These are phyloP conservation scores for Galerina marginata DNA, from an alignment of 768 basidiomycete species.

Conservation along the genomic window DNA sequence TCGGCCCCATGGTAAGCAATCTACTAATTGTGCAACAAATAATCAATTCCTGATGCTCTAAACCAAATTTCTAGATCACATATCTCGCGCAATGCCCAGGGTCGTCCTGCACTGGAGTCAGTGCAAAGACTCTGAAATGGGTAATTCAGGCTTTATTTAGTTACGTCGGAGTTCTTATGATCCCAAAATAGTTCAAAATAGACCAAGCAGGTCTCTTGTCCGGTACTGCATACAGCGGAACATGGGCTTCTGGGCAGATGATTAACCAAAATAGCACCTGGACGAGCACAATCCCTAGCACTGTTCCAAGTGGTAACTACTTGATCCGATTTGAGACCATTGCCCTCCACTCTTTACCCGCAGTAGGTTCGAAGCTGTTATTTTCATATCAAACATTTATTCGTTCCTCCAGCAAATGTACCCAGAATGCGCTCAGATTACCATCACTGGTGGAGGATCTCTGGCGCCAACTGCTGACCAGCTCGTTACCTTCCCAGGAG, in stretches of 20 bases:
- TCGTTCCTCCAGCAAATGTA: constrained; percentile 62
- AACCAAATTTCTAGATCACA: constrained; percentile 36
- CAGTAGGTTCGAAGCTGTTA: constrained; percentile 35
- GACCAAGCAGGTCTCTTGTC: constrained; percentile 51
- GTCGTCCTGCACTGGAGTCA: constrained; percentile 45
- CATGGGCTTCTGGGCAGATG: constrained; percentile 51
- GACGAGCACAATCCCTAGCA: constrained; percentile 50
- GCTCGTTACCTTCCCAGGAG: constrained; percentile 55
- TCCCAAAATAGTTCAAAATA: constrained; percentile 45
- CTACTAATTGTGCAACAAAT: not conserved
- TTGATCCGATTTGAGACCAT: constrained; percentile 57
- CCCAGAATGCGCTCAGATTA: constrained; percentile 58
- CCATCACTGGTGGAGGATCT: constrained; percentile 46
- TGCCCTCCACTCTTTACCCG: constrained; percentile 55
- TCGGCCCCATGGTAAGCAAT: constrained; percentile 45
- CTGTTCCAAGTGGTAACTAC: constrained; percentile 49
- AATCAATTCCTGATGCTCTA: not conserved
- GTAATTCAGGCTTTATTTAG: constrained; percentile 25
- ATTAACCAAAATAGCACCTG: constrained; percentile 49
- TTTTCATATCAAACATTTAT: not conserved
- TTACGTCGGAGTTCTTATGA: not conserved
- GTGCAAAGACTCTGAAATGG: constrained; percentile 45
- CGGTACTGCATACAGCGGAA: constrained; percentile 44
- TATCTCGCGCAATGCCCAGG: constrained; percentile 54
- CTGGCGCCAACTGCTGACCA: constrained; percentile 45